phyloP scores from a whole-genome alignment of 768 basidiomycete genomes.

The Leccinellum luteum region DNA sequence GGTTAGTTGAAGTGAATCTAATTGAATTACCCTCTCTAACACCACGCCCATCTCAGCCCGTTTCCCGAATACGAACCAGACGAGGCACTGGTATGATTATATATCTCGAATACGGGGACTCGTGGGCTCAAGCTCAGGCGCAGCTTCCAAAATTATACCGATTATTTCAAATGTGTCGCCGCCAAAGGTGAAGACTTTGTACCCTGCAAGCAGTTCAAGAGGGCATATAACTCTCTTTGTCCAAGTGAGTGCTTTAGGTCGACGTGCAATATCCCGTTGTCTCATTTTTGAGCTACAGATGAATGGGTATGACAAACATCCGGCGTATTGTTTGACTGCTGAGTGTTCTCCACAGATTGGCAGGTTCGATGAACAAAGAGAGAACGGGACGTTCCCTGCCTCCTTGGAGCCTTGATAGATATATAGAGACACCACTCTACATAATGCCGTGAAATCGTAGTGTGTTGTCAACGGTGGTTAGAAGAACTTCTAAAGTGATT shows the following conservation, averaged over 20 bases:
- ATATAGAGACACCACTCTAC: conserved; percentile 7
- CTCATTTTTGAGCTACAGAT: conserved; percentile 46
- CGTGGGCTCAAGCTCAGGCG: conserved; percentile 1
- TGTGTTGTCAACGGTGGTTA: not conserved
- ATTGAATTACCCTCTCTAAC: conserved; percentile 5
- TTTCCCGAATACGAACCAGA: conserved; percentile 92
- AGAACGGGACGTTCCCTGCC: conserved; percentile 88
- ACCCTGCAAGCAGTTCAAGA: conserved; percentile 99
- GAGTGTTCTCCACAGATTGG: conserved; percentile 49
- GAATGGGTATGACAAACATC: conserved; percentile 70
- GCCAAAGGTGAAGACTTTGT: conserved; percentile 98
- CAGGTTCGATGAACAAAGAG: conserved; percentile 95
- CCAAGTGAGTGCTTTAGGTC: conserved; percentile 68
- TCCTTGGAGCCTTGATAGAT: conserved; percentile 75
- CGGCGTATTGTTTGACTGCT: not conserved
- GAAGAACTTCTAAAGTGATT: not conserved
- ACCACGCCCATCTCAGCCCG: conserved; percentile 51
- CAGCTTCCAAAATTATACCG: conserved; percentile 95
- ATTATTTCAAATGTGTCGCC: conserved; percentile 96
- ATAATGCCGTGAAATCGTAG: conserved; percentile 12
- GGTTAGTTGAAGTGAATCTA: conserved; percentile 41
- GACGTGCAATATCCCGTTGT: not conserved
- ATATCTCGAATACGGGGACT: not conserved
- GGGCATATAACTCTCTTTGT: conserved; percentile 93
- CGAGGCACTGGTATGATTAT: conserved; percentile 81